Base-by-base conservation (phyloP, 768 basidiomycete species). In the Psilocybe cyanescens region DNA sequence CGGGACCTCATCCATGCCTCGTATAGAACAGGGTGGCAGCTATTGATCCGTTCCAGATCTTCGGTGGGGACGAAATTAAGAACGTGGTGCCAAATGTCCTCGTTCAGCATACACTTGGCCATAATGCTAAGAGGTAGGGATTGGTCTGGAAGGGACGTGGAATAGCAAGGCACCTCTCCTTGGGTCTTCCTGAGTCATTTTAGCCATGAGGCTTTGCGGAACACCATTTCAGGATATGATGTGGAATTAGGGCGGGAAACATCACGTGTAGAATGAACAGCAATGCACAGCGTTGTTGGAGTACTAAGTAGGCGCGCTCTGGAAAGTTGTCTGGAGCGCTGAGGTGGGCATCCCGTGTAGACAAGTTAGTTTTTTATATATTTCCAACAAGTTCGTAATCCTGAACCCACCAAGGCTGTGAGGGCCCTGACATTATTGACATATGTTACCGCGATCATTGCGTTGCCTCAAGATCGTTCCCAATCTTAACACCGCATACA, bases 11-110 rank as follows among this genome's bases (percentile, higher is more conserved):
- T 67, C 53, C 65, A 71, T 19, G 71, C 66, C 24, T 73, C 64
- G 28, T 70, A 65, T 57, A 76, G 75, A 1, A 74, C 67, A 17
- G 64, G 68, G 55, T 75, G 69, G 46, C 72, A 68, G 28, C 62
- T 57, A 54, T 64, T 71, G 9, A 76, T 62, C 8, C 54, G 63
- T 11, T 62, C 46, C 2, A 74, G 67, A 2, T 59, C 52, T 2
- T 71, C 67, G 19, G 55, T 59, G 12, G 72, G 66, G 29, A 78
- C 57, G 49, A 68, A 73, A 9, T 39, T 55, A 37, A 71, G 67
- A 45, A 78, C 68, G 33, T 65, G 67, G 49, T 68, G 69, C 65
- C 76, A 68, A 37, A 78, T 57, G 50, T 78, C 77, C 14, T 70
- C 67, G 61, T 69, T 66, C 56, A 72, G 48, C 12, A 28, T 31